Evolutionary conservation across 1,139 yeast species (phyloP), one percentile per base, ranked within the genome.

Genomic region (Arxiozyma bovina): DNA sequence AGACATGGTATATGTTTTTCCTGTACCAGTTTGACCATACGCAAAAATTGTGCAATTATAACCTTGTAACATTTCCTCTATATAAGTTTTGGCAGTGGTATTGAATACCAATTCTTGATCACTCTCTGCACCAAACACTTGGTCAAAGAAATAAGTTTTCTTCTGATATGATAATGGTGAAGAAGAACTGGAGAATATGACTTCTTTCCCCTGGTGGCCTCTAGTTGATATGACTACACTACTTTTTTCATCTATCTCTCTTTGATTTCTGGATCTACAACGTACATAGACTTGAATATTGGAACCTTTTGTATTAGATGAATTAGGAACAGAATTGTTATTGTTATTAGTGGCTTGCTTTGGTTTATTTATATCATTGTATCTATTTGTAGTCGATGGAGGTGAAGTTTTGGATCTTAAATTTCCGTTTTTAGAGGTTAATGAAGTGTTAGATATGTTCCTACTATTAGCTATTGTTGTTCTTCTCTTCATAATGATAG

Each of bases 21-120:
- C 96, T 0, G 95, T 85, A 11, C 96, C 96, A 0, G 96, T 88
- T 70, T 88, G 96, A 11, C 96, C 96, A 67, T 88, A 88, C 0
- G 96, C 95, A 63, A 88, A 77, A 4, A 89, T 77, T 0, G 96
- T 87, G 55, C 90, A 89, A 62, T 87, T 87, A 63, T 76, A 83
- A 11, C 89, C 89, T 46, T 73, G 70, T 52, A 83, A 60, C 66
- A 83, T 78, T 60, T 85, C 90, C 27, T 74, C 71, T 45, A 85
- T 76, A 54, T 80, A 75, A 42, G 86, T 85, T 38, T 74, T 66
- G 0, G 85, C 88, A 11, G 82, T 82, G 34, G 79, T 78, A 18
- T 80, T 78, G 60, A 80, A 85, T 0, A 85, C 64, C 60, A 77
- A 70, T 51, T 73, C 73, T 67, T 85, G 93, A 63, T 83, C 87